Evolutionary conservation across 2,329 filamentous ascomycete species (phyloP), one percentile per base, ranked within the genome.

Genomic region (Ambrosiella cleistominuta): DNA sequence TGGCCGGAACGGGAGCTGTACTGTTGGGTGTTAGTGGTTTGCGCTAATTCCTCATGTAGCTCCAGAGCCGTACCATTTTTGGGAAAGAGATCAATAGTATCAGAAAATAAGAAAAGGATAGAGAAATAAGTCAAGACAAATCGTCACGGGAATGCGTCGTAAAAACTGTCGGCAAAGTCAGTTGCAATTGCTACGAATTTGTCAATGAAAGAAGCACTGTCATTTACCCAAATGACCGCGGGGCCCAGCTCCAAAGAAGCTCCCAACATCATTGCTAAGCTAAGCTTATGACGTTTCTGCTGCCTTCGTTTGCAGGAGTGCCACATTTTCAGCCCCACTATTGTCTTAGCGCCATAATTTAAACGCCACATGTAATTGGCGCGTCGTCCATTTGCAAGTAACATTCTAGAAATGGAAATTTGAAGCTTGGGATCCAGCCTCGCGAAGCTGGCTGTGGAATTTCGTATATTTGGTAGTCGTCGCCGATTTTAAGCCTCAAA

Each of bases 1-100:
- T 77, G 74, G 59, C 71, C 70, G 35, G 68, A 66, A 35, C 71
- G 70, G 45, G 64, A 55, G 40, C 56, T 35, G 15, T 60, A 60
- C 59, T 60, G 35, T 11, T 40, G n/a, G 38, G 35, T 38, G 19
- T 27, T 12, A 39, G 40, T 19, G 38, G n/a, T 15, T 38, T 55
- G 59, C 12, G 38, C 19, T 12, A 12, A n/a, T 15, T 37, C 13
- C 13, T 15, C 27, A 2, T 15, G 36, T 15, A 38, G 11, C 42
- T 44, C 7, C 35, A 39, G 15, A 19, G 19, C 38, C 37, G 36
- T 54, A 58, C 57, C 57, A 58, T 58, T 15, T 55, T 58, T 15
- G 19, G 11, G 38, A 8, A 58, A 47, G 35, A 45, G 12, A 8
- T 47, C 9, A n/a, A 27, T 27, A 27, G 27, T 27, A 27, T 27